A percentile compares a stretch with the other conserved stretches of the same genome.
phyloP scores from a whole-genome alignment of 345 rosid species.

The Eucalyptus sp. region DNA sequence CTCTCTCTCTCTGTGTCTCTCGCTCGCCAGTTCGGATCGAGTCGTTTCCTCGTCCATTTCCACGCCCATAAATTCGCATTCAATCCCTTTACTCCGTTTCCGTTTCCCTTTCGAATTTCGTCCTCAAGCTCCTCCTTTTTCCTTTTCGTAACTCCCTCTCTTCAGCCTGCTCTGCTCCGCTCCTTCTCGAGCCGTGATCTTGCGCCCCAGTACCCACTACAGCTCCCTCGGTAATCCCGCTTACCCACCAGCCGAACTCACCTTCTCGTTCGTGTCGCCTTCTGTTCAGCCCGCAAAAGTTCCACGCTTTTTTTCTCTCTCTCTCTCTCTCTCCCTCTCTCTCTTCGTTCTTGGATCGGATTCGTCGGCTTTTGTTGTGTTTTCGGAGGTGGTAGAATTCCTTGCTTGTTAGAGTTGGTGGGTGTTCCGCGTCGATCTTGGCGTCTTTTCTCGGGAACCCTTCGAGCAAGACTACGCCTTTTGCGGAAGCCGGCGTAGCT shows the following conservation, averaged over 20 bases:
- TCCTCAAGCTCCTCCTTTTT: neutral
- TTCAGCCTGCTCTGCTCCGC: neutral
- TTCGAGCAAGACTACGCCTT: neutral
- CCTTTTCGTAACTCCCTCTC: neutral
- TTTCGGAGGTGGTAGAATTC: neutral
- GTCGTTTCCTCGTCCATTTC: neutral
- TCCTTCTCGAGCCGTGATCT: conserved; percentile 10
- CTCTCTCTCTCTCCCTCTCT: neutral
- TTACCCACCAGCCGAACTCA: neutral
- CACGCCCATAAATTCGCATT: neutral
- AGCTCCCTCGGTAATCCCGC: neutral
- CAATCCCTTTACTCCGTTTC: neutral
- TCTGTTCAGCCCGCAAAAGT: neutral
- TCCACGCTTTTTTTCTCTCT: neutral
- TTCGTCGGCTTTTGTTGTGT: neutral
- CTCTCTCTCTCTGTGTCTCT: neutral
- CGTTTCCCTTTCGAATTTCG: neutral
- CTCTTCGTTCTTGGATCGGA: neutral
- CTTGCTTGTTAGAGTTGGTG: neutral
- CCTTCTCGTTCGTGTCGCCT: neutral
- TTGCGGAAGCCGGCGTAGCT: neutral
- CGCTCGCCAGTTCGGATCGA: neutral
- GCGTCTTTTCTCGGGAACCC: neutral
- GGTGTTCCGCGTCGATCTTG: neutral
- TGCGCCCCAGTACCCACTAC: conserved; percentile 3